A percentile compares a stretch with the other conserved stretches of the same genome.
Evolutionary conservation across 331 rosid genomes (phyloP).

Genomic region (Malus hybrid): DNA sequence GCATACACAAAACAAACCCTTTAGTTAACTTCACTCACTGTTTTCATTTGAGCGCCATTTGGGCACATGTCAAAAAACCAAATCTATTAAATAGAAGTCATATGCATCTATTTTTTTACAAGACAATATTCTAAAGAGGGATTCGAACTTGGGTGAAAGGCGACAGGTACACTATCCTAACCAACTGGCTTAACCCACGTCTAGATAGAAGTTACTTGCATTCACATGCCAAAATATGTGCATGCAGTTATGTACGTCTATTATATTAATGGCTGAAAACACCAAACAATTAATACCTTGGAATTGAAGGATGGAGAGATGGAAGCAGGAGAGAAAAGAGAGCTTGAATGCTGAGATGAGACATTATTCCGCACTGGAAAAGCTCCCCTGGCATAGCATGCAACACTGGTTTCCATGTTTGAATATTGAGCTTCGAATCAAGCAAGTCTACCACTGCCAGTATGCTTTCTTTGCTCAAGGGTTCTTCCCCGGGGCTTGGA

Average conservation of each 20-base stretch:
- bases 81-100: background rate
- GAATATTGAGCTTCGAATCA: background rate
- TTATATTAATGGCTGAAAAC: background rate
- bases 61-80: background rate
- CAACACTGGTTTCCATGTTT: conserved; percentile 77
- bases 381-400: conserved; percentile 64
- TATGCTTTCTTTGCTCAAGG: background rate
- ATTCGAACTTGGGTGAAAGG: background rate
- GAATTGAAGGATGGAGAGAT: conserved; percentile 66
- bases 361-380: conserved; percentile 47
- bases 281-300: conserved; percentile 44
- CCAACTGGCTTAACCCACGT: background rate
- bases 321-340: conserved; percentile 44
- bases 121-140: background rate
- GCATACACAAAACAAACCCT: background rate
- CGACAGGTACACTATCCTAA: no score
- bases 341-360: conserved; percentile 62
- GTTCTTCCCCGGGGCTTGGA: conserved; percentile 14
- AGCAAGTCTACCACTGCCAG: background rate
- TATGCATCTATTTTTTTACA: background rate
- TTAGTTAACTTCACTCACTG: background rate
- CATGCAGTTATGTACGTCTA: background rate
- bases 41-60: background rate
- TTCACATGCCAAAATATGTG: background rate
- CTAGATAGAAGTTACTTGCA: background rate